Evolutionary conservation across 495 filamentous ascomycete species (phyloP).

Genomic region (Paragyromitra xinjiangensis): DNA sequence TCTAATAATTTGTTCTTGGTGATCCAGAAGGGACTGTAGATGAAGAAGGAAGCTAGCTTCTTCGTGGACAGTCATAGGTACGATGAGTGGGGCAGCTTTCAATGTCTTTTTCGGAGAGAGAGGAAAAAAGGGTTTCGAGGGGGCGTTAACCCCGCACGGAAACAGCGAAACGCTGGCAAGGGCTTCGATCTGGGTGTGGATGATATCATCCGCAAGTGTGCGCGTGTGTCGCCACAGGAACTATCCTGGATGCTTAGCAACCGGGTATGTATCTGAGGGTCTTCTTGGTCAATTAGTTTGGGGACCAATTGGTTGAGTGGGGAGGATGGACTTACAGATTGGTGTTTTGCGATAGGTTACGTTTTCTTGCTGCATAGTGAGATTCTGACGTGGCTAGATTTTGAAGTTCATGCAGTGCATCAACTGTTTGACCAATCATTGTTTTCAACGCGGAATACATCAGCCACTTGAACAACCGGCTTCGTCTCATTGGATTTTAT

Average conservation of each 20-base stretch:
- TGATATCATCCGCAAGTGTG: conserved; percentile 31
- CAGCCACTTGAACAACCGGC: conserved; percentile 12
- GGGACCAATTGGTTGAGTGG: conserved; percentile 8
- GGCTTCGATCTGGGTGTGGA: conserved; percentile 31
- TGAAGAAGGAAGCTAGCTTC: conserved; percentile 25
- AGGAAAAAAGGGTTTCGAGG: neutral
- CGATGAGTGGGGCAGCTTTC: conserved; percentile 1
- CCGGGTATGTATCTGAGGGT: conserved; percentile 20
- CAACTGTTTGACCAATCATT: conserved; percentile 7
- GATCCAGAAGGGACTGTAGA: conserved; percentile 9
- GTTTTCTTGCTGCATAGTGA: conserved; percentile 15
- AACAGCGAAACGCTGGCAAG: conserved; percentile 26
- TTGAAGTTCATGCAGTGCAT: conserved; percentile 25
- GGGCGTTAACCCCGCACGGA: conserved; percentile 27
- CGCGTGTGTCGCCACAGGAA: conserved; percentile 23
- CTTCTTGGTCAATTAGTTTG: neutral
- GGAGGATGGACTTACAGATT: neutral
- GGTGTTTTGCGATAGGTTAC: conserved; percentile 25
- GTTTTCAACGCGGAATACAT: neutral
- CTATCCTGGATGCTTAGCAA: conserved; percentile 24
- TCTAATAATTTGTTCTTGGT: conserved; percentile 13
- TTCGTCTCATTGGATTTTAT: neutral
- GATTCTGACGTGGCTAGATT: conserved; percentile 38
- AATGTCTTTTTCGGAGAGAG: neutral
- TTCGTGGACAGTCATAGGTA: conserved; percentile 31